Evolutionary conservation across 805 yeast species (phyloP).

Genomic region (Cyberlindnera meyerae): DNA sequence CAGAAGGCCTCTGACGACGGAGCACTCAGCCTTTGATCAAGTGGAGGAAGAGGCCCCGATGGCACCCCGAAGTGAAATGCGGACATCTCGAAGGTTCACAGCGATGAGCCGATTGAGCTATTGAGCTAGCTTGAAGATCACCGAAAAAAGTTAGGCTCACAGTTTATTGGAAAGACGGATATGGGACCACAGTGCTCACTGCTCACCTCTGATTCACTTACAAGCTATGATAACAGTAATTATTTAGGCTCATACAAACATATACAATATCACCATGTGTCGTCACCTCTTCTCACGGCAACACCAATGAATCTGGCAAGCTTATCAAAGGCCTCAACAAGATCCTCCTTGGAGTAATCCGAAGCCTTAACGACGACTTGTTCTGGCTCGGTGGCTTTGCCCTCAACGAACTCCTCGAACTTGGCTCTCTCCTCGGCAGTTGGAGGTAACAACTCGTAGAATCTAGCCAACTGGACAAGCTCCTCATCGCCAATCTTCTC

Average conservation of each 20-base stretch:
- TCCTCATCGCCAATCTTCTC: slow-evolving; percentile 38
- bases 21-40: no score
- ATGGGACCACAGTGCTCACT: no score
- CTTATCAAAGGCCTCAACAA: slow-evolving; percentile 53
- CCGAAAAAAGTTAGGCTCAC: no score
- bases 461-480: slow-evolving; percentile 54
- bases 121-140: no score
- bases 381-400: slow-evolving; percentile 39
- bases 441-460: slow-evolving; percentile 75
- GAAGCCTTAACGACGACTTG: slow-evolving; percentile 24
- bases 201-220: no score
- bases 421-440: slow-evolving; percentile 48
- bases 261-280: slow-evolving; percentile 39
- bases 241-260: neutral
- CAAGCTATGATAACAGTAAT: no score
- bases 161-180: no score
- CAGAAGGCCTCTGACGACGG: no score
- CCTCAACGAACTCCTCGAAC: slow-evolving; percentile 47
- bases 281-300: slow-evolving; percentile 44
- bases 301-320: slow-evolving; percentile 69
- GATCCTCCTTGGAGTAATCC: slow-evolving; percentile 39
- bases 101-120: no score
- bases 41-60: no score
- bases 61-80: no score
- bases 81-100: no score